phyloP scores from a whole-genome alignment of 2,329 filamentous ascomycete species.

The Boeremia exigua region DNA sequence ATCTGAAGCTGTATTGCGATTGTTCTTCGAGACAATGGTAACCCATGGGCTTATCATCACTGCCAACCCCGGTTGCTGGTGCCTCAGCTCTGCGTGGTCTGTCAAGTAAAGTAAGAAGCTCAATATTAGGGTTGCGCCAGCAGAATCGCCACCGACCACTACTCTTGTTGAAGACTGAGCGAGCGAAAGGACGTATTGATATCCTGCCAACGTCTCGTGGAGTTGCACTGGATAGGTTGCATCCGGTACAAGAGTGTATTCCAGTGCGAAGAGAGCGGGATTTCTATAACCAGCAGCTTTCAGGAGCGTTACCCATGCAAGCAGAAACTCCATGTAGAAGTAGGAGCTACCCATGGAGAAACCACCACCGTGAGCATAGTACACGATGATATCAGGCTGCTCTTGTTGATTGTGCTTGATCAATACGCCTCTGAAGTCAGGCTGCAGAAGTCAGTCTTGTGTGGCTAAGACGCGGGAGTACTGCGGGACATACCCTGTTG shows the following conservation, averaged over 20 bases:
- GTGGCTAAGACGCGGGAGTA: background rate
- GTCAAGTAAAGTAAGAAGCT: slow-evolving; percentile 74
- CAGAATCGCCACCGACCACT: slow-evolving; percentile 79
- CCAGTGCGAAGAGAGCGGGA: slow-evolving; percentile 78
- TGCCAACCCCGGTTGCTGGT: slow-evolving; percentile 65
- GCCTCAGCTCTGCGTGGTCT: slow-evolving; percentile 51
- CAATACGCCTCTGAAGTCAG: slow-evolving; percentile 70
- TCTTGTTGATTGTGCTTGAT: slow-evolving; percentile 66
- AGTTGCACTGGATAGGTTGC: slow-evolving; percentile 75
- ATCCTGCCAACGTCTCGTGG: slow-evolving; percentile 71
- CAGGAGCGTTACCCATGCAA: slow-evolving; percentile 73
- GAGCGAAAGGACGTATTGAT: slow-evolving; percentile 70
- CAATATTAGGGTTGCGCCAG: slow-evolving; percentile 75
- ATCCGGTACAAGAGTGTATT: slow-evolving; percentile 82
- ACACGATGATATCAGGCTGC: slow-evolving; percentile 77
- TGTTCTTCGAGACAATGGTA: slow-evolving; percentile 70
- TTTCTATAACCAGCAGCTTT: slow-evolving; percentile 71
- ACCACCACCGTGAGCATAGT: slow-evolving; percentile 83
- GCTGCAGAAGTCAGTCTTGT: slow-evolving; percentile 30
- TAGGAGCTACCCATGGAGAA: slow-evolving; percentile 82
- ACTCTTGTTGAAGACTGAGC: slow-evolving; percentile 66
- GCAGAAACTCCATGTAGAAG: slow-evolving; percentile 82
- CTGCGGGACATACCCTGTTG: slow-evolving; percentile 52
- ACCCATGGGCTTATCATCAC: slow-evolving; percentile 83
- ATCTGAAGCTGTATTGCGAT: slow-evolving; percentile 74